Percentiles rank a stretch among this genome's conserved stretches.
Conservation (phyloP, 2,329 filamentous ascomycete species). For the Phialophora expanda region DNA sequence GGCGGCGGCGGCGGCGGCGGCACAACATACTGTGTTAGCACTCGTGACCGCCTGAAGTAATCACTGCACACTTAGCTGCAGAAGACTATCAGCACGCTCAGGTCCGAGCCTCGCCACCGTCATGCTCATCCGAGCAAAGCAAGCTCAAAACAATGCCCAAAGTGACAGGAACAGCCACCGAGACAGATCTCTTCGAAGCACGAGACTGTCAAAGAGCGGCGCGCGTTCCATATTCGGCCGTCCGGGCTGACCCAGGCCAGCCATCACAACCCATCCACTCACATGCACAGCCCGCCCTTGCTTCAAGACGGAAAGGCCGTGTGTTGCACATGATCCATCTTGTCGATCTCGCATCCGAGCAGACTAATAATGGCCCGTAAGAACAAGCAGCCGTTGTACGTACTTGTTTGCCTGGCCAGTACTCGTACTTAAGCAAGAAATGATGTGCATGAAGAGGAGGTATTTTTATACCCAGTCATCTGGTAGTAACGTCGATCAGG, state of each 20-base stretch:
- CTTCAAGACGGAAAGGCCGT: slow-evolving; percentile 13
- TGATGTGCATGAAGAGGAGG: slow-evolving; percentile 22
- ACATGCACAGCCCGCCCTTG: slow-evolving; percentile 21
- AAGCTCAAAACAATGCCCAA: background rate
- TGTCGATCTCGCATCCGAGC: slow-evolving; percentile 28
- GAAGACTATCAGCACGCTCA: slow-evolving; percentile 17
- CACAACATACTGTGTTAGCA: background rate
- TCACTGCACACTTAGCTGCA: background rate
- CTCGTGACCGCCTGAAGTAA: background rate
- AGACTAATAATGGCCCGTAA: slow-evolving; percentile 19
- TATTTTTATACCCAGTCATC: background rate
- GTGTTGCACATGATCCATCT: slow-evolving; percentile 28
- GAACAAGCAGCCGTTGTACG: background rate
- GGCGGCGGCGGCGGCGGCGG: too few species aligned
- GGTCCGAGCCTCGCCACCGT: slow-evolving; percentile 22
- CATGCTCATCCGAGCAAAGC: background rate
- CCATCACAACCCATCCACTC: slow-evolving; percentile 24
- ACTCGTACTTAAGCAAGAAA: background rate
- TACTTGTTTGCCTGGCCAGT: background rate
- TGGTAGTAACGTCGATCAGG: slow-evolving; percentile 8
- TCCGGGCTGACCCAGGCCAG: slow-evolving; percentile 28
- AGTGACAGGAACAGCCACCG: slow-evolving; percentile 1
- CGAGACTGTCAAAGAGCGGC: slow-evolving; percentile 16
- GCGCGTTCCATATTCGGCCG: slow-evolving; percentile 10
- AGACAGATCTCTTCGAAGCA: slow-evolving; percentile 20